A percentile compares a stretch with the other conserved stretches of the same genome.
Conservation (phyloP, 768 basidiomycete genomes). For the Punctularia strigosozonata region DNA sequence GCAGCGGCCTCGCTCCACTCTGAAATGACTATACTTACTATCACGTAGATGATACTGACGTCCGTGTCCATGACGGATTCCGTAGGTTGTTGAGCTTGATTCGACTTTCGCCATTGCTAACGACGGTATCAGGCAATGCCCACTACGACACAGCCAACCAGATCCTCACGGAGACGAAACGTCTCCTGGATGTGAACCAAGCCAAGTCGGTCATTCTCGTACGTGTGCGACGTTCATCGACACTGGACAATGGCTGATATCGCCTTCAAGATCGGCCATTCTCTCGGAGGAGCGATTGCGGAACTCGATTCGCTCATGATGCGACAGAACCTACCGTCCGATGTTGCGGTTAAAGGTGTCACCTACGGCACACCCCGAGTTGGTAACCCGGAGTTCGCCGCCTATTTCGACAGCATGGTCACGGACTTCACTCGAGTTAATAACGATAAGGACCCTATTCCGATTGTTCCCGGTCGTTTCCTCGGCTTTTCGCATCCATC, state of each 20-base stretch:
- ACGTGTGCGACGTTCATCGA: conserved; percentile 35
- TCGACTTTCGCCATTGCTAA: no score
- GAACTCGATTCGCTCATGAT: conserved; percentile 20
- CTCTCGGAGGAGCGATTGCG: conserved; percentile 18
- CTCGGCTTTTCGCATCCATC: conserved; percentile 39
- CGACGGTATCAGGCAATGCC: no score
- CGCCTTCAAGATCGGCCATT: conserved; percentile 22
- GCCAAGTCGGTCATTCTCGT: conserved; percentile 43
- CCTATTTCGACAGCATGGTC: background rate
- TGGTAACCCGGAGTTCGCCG: background rate
- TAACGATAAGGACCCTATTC: conserved; percentile 32
- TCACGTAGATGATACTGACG: no score
- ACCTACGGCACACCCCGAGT: background rate
- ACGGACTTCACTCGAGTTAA: conserved; percentile 18
- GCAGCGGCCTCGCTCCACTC: no score
- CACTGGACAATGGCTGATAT: conserved; percentile 30
- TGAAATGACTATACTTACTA: no score
- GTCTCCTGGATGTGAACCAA: no score
- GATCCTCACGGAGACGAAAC: no score
- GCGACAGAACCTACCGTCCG: conserved; percentile 15
- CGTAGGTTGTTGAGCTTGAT: no score
- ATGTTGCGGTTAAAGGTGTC: background rate
- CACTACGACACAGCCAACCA: no score
- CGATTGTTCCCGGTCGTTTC: conserved; percentile 41
- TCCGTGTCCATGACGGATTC: no score